Evolutionary conservation across 305 asterid genomes (phyloP).

Genomic region (Solanum chacoense): DNA sequence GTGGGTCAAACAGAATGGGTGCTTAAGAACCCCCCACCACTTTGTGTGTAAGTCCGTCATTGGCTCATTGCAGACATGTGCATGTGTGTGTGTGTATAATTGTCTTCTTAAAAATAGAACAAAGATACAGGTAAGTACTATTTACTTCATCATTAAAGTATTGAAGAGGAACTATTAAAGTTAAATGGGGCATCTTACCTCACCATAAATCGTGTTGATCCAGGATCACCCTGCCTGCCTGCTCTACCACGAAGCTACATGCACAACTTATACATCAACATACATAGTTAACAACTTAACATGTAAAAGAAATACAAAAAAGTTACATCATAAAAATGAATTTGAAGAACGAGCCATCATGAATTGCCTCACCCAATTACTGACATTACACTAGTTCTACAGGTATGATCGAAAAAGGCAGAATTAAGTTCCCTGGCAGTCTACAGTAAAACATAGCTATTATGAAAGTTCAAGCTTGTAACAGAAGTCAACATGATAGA

Average conservation of each 20-base stretch:
- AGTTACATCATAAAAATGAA: not conserved
- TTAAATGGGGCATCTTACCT: constrained; percentile 42
- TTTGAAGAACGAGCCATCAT: not conserved
- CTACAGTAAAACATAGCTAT: not conserved
- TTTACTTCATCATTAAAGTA: not conserved
- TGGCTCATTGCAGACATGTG: not conserved
- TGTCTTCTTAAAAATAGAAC: not conserved
- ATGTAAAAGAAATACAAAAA: not conserved
- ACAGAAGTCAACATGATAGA: not conserved
- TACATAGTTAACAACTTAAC: not conserved
- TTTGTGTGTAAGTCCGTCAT: not conserved
- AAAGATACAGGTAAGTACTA: not conserved
- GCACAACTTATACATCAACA: constrained; percentile 2
- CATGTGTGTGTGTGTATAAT: not conserved
- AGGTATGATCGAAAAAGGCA: not conserved
- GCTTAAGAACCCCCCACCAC: not conserved
- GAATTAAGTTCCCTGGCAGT: not conserved
- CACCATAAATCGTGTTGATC: constrained; percentile 97
- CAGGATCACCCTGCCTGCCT: constrained; percentile 99
- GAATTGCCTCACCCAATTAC: not conserved
- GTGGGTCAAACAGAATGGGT: not conserved
- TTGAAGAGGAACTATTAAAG: not conserved
- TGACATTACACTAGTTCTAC: not conserved
- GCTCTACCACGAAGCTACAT: constrained; percentile 95
- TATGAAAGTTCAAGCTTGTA: not conserved